A percentile compares a stretch with the other conserved stretches of the same genome.
These are phyloP conservation scores for Trametes cingulata DNA, from an alignment of 768 basidiomycete species.

Conservation along the genomic window DNA sequence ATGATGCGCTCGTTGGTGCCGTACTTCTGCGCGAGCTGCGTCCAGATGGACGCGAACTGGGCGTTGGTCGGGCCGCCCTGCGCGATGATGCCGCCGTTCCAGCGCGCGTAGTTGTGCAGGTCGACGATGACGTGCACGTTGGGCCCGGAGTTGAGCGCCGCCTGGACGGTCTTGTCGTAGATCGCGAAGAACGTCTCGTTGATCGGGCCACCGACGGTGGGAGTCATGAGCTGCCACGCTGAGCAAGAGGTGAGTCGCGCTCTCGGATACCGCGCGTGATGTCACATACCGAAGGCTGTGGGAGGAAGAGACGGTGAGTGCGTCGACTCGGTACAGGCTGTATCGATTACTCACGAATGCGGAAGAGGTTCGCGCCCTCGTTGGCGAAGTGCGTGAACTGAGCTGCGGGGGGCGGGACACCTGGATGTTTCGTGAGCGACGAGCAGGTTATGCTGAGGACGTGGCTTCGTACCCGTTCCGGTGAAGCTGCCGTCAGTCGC, in stretches of 20 bases:
- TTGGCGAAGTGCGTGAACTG: constrained; percentile 51
- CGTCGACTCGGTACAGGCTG: background rate
- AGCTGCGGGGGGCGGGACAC: constrained; percentile 39
- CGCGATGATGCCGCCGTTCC: constrained; percentile 47
- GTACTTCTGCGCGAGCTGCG: constrained; percentile 42
- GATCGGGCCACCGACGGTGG: constrained; percentile 49
- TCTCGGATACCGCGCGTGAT: too few species aligned
- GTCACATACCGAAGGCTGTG: constrained; percentile 33
- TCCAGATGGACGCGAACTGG: constrained; percentile 44
- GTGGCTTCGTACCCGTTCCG: constrained; percentile 27
- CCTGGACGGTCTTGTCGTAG: constrained; percentile 52
- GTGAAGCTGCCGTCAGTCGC: constrained; percentile 48
- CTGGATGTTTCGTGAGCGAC: constrained; percentile 3
- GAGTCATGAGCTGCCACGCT: constrained; percentile 57
- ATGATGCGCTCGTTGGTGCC: constrained; percentile 38
- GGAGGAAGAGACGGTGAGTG: background rate
- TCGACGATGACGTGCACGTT: constrained; percentile 53
- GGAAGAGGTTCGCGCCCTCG: constrained; percentile 52
- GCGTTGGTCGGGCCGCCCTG: constrained; percentile 46
- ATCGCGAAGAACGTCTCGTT: constrained; percentile 39
- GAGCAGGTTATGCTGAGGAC: background rate
- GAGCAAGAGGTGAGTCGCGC: constrained; percentile 7
- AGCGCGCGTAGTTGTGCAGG: constrained; percentile 61
- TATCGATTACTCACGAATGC: constrained; percentile 35
- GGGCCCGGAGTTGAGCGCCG: constrained; percentile 41